Percentiles rank a stretch among this genome's conserved stretches.
These are phyloP conservation scores for Scutellaria baicalensis DNA, from an alignment of 257 asterid species.

Conservation along the genomic window DNA sequence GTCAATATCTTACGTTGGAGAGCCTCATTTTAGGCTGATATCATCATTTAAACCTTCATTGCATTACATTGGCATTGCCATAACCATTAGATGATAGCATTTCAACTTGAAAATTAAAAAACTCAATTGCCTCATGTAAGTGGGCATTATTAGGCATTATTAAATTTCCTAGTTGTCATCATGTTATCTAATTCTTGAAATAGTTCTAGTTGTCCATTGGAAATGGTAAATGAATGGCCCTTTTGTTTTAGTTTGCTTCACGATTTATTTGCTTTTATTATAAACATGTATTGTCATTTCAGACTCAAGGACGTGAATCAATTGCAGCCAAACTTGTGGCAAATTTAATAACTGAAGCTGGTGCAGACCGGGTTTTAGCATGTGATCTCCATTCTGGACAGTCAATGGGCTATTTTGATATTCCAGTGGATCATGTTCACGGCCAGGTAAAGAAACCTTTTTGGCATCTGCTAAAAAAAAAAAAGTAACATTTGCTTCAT, in stretches of 20 bases:
- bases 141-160: background rate
- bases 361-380: constrained; percentile 71
- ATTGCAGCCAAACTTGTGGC: constrained; percentile 87
- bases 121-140: background rate
- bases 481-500: background rate
- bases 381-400: constrained; percentile 88
- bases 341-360: constrained; percentile 69
- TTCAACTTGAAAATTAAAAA: background rate
- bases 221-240: background rate
- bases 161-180: background rate
- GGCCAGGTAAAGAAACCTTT: constrained; percentile 49
- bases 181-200: background rate
- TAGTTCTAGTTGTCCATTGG: background rate
- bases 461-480: background rate
- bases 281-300: constrained; percentile 12
- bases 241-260: background rate
- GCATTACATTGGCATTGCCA: background rate
- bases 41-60: background rate
- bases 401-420: constrained; percentile 81
- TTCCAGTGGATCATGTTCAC: constrained; percentile 79
- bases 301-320: constrained; percentile 87
- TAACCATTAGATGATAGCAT: background rate
- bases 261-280: constrained; percentile 14
- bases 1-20: background rate
- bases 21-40: no score